Conservation (phyloP, 2,329 filamentous ascomycete species). For the Penicillium occitanis region DNA sequence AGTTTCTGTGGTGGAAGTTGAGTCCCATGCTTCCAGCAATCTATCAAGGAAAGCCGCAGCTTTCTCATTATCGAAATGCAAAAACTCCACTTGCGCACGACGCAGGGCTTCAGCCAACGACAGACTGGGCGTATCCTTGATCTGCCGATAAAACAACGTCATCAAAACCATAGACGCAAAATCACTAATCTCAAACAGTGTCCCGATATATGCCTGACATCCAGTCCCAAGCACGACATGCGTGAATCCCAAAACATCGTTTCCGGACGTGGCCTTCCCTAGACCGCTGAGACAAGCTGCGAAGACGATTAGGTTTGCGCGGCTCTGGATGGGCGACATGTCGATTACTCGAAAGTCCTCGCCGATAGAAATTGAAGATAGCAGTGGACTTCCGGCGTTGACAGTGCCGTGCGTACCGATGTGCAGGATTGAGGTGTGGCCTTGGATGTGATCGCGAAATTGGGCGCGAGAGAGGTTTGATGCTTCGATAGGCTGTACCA, state of each 20-base stretch:
- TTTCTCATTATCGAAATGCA: slow-evolving; percentile 24
- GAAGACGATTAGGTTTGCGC: slow-evolving; percentile 28
- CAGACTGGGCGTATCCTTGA: slow-evolving; percentile 22
- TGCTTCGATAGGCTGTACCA: slow-evolving; percentile 27
- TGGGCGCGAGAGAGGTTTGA: slow-evolving; percentile 25
- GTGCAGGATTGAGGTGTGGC: slow-evolving; percentile 27
- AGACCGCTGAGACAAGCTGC: slow-evolving; percentile 30
- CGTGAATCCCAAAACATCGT: slow-evolving; percentile 29
- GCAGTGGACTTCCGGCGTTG: slow-evolving; percentile 26
- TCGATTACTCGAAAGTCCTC: slow-evolving; percentile 30
- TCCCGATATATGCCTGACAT: slow-evolving; percentile 30
- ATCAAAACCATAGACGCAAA: slow-evolving; percentile 31
- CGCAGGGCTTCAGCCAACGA: slow-evolving; percentile 24
- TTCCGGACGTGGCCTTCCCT: slow-evolving; percentile 27
- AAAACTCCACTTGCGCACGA: slow-evolving; percentile 26
- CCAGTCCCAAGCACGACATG: slow-evolving; percentile 30
- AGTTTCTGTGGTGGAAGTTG: not conserved
- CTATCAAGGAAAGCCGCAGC: slow-evolving; percentile 25
- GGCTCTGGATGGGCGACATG: slow-evolving; percentile 27
- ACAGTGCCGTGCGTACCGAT: slow-evolving; percentile 29
- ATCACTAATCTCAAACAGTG: slow-evolving; percentile 30
- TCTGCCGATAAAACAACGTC: slow-evolving; percentile 28
- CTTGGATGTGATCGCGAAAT: slow-evolving; percentile 27
- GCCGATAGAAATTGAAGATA: slow-evolving; percentile 30
- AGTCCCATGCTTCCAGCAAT: slow-evolving; percentile 24